Percentiles rank a stretch among this genome's conserved stretches.
These are phyloP conservation scores for Pseudoscleropodium purum DNA, from an alignment of 225 moss, liverwort and hornwort species.

Conservation along the genomic window DNA sequence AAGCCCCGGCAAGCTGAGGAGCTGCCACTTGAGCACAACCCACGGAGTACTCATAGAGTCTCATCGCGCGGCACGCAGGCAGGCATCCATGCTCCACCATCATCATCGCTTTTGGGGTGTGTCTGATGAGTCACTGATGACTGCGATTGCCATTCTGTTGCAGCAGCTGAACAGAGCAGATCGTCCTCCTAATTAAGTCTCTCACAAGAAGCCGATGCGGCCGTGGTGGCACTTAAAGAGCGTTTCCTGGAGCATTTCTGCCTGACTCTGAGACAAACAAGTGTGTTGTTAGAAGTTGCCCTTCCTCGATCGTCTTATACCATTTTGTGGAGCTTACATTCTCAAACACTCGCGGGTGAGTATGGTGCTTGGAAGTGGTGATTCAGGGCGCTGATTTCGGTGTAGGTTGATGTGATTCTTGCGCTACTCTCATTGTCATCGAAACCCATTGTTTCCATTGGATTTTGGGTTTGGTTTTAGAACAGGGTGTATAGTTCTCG, in stretches of 20 bases:
- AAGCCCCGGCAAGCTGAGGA: background rate
- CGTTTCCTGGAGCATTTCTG: background rate
- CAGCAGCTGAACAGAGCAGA: background rate
- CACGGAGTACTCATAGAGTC: too few species aligned
- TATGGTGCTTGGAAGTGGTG: background rate
- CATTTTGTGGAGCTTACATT: background rate
- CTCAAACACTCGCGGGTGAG: background rate
- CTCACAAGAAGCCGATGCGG: conserved; percentile 15
- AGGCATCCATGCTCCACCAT: background rate
- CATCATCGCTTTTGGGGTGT: background rate
- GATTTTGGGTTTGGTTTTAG: background rate
- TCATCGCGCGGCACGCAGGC: background rate
- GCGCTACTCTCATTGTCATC: background rate
- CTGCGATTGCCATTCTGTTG: background rate
- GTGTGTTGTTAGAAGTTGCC: too few species aligned
- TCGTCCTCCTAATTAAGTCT: background rate
- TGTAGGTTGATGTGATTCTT: background rate
- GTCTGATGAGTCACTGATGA: background rate
- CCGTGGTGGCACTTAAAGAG: conserved; percentile 1
- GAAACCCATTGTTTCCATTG: background rate
- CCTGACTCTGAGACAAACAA: background rate
- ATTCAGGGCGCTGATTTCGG: background rate
- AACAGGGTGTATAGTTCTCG: background rate
- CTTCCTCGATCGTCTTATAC: background rate
- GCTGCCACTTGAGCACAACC: background rate